Evolutionary conservation across 1,284 basidiomycete species (phyloP).

Genomic region (Moesziomyces antarcticus): DNA sequence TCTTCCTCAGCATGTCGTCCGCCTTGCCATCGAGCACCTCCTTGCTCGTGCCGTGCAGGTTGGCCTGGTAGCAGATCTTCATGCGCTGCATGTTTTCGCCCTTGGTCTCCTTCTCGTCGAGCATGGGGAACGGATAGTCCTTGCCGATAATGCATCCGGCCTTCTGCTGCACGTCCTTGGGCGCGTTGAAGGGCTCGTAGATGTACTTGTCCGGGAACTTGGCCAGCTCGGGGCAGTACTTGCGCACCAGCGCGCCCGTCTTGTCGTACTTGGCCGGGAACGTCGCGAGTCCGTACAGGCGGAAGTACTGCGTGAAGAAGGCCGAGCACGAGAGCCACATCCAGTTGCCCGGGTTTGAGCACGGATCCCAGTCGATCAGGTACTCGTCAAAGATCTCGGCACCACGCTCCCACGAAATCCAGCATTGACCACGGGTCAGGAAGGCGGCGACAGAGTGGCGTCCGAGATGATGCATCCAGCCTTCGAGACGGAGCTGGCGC

Average conservation of each 20-base stretch:
- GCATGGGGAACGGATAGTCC: conserved; percentile 58
- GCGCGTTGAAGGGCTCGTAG: conserved; percentile 57
- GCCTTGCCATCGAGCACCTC: conserved; percentile 58
- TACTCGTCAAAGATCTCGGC: conserved; percentile 72
- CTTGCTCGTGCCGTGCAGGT: conserved; percentile 47
- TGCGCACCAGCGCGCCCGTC: conserved; percentile 69
- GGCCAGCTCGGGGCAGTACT: conserved; percentile 69
- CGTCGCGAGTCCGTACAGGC: conserved; percentile 70
- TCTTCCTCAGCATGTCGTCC: conserved; percentile 51
- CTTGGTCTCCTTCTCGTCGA: conserved; percentile 62
- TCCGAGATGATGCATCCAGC: conserved; percentile 70
- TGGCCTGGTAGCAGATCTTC: conserved; percentile 52
- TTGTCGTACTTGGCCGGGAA: conserved; percentile 71
- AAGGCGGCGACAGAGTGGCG: conserved; percentile 73
- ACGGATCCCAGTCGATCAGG: conserved; percentile 70
- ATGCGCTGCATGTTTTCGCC: conserved; percentile 45
- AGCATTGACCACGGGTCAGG: conserved; percentile 72
- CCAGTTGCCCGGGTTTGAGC: conserved; percentile 70
- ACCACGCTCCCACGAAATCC: conserved; percentile 73
- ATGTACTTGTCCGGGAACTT: conserved; percentile 62
- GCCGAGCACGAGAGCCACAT: conserved; percentile 72
- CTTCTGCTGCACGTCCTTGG: conserved; percentile 55
- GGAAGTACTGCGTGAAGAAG: conserved; percentile 68
- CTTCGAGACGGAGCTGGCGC: conserved; percentile 70
- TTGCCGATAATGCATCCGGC: conserved; percentile 59